Evolutionary conservation across 768 basidiomycete genomes (phyloP), one percentile per base, ranked within the genome.

Genomic region (Suillus tomentosus): DNA sequence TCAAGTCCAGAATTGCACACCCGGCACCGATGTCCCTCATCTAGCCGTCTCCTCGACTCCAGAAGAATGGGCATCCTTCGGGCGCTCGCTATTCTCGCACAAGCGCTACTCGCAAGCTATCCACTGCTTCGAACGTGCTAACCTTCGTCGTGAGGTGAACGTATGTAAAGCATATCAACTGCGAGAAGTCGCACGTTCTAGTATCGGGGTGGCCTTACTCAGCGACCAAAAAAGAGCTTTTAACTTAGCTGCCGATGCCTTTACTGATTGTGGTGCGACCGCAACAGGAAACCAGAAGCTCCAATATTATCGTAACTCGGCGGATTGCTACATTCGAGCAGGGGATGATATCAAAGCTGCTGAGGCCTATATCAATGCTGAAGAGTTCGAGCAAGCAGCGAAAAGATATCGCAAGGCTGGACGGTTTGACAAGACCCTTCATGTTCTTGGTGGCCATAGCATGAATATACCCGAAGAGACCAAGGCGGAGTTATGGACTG

Each of bases 91-190:
- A 3, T 85, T 85, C 69, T 67, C 74, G 8, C 69, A 76, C 19
- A 70, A 74, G 56, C 71, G 64, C 40, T 58, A 83, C 65, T 68
- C 77, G 3, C 84, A 88, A 64, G 85, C 88, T 0, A 81, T 79
- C 76, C 78, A 84, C 56, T 84, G 84, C 62, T 87, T 81, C 51
- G 78, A 81, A 55, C 79, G 82, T 3, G 88, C 88, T 1, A 73
- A 65, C 2, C 69, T 78, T 54, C 72, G 65, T 0, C 78, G 79
- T 17, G 79, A 87, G 71, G 80, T 73, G 17, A 77, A 72, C 3
- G 78, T 87, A 11, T 80, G 86, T 2, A 65, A 81, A 9, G 84
- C 88, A 0, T 88, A 85, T 66, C 77, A 81, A 60, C 78, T 87
- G 6, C 81, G 86, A 62, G 81, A 85, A 65, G 71, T 79, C 34